Percentiles rank a stretch among this genome's conserved stretches.
Conservation (phyloP, 2,329 filamentous ascomycete species). For the Pseudogymnoascus sp. region DNA sequence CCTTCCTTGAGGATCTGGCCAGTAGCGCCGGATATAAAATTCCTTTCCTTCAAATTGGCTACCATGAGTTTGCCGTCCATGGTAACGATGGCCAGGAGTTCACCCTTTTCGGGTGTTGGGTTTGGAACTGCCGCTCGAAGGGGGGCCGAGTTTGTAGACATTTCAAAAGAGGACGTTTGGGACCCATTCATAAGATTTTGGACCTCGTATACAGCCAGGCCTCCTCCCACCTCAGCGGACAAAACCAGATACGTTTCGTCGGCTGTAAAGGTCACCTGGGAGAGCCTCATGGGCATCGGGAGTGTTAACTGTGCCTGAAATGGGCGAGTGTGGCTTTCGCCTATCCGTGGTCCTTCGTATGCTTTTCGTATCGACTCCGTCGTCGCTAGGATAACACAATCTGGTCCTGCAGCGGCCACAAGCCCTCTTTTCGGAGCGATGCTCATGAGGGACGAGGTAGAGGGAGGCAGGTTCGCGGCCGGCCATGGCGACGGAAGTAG, state of each 20-base stretch:
- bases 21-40: slow-evolving; percentile 49
- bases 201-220: slow-evolving; percentile 76
- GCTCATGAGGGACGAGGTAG: slow-evolving; percentile 75
- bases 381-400: slow-evolving; percentile 66
- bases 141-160: slow-evolving; percentile 67
- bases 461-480: slow-evolving; percentile 52
- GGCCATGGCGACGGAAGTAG: slow-evolving; percentile 74
- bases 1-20: slow-evolving; percentile 63
- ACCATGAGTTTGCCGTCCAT: slow-evolving; percentile 74
- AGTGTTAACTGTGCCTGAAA: slow-evolving; percentile 72
- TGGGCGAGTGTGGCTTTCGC: slow-evolving; percentile 57
- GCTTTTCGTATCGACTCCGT: slow-evolving; percentile 73
- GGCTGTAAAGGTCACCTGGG: slow-evolving; percentile 85
- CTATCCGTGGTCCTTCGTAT: slow-evolving; percentile 54
- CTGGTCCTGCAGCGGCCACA: slow-evolving; percentile 79
- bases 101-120: slow-evolving; percentile 63
- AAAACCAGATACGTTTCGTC: slow-evolving; percentile 80
- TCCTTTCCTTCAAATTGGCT: slow-evolving; percentile 66
- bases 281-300: slow-evolving; percentile 66
- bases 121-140: slow-evolving; percentile 74
- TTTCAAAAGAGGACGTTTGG: slow-evolving; percentile 63
- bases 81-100: slow-evolving; percentile 75
- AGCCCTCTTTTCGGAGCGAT: slow-evolving; percentile 75
- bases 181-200: slow-evolving; percentile 58
- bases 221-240: slow-evolving; percentile 72